These are phyloP conservation scores for Daedaleopsis sinensis DNA, from an alignment of 768 basidiomycete genomes.

Conservation along the genomic window DNA sequence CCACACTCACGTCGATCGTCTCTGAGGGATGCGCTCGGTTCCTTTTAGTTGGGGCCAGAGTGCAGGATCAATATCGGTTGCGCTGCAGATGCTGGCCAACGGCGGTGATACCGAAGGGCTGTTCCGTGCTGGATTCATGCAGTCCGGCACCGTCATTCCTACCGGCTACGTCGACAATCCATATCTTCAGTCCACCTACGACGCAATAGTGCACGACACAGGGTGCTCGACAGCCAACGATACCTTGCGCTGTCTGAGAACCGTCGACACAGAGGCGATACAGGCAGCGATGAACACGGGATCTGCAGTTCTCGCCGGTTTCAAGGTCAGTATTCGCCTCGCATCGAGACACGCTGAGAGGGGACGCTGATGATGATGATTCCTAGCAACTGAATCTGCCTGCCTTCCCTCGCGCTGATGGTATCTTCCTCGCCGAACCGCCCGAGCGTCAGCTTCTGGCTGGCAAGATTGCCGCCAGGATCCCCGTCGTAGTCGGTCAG, in stretches of 20 bases:
- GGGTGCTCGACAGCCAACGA: conserved; percentile 39
- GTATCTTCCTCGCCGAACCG: conserved; percentile 45
- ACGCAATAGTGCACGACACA: conserved; percentile 40
- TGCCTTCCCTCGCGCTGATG: conserved; percentile 55
- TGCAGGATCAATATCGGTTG: conserved; percentile 41
- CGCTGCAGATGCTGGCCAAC: conserved; percentile 31
- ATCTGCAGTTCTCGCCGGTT: conserved; percentile 36
- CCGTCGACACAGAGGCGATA: conserved; percentile 34
- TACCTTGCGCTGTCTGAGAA: conserved; percentile 46
- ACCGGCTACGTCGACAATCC: conserved; percentile 11
- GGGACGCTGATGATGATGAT: conserved; percentile 27
- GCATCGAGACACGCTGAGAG: conserved; percentile 35
- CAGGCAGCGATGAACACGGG: conserved; percentile 38
- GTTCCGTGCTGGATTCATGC: conserved; percentile 43
- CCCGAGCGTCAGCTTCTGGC: conserved; percentile 44
- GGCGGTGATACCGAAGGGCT: conserved; percentile 26
- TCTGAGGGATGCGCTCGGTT: neutral
- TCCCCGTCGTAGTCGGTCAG: conserved; percentile 44
- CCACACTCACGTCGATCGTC: too few species aligned
- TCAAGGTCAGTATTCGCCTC: conserved; percentile 42
- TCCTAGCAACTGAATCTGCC: conserved; percentile 46
- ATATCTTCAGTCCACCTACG: conserved; percentile 41
- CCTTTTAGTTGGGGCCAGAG: conserved; percentile 37
- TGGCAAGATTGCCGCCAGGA: conserved; percentile 48
- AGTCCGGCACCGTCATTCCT: conserved; percentile 22